Evolutionary conservation across 768 basidiomycete genomes (phyloP), one percentile per base, ranked within the genome.

Genomic region (Suillus subaureus): DNA sequence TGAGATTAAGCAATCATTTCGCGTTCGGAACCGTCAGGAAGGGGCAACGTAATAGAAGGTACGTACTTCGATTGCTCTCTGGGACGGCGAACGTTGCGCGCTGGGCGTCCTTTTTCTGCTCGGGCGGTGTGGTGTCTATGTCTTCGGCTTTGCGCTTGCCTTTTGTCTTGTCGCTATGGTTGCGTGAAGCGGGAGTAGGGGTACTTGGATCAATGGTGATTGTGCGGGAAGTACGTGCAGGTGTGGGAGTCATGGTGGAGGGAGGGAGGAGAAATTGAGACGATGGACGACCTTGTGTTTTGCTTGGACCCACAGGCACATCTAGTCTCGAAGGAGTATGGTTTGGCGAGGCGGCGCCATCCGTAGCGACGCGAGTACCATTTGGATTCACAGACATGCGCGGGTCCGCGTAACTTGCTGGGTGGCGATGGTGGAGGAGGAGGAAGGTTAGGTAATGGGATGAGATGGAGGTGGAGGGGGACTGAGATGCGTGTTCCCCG

Each of bases 121-220:
- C 89, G 8, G 89, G 88, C 40, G 89, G 89, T 3, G 90, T 90
- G 39, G 83, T 78, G 66, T 88, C 89, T n/a, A 87, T 79, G 68
- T 91, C 90, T 52, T 90, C 89, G 7, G 89, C 90, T 72, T 92
- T 92, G 66, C 91, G 81, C 74, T 92, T 92, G 8, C 88, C 88
- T 69, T 81, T 85, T 40, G 76, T 72, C 65, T 74, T 77, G 64
- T 81, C 76, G 62, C 78, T 75, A 4, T 69, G 65, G 49, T 69
- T 69, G 66, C 78, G 75, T 63, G 73, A 61, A 66, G 70, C 73
- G 64, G 80, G 73, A 54, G 77, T 73, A 47, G 72, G 77, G 62
- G 77, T 79, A 49, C 73, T 70, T n/a, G 78, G 75, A n/a, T 67
- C 69, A 31, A 66, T 37, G 33, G 70, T 68, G 31, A 68, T 40